Conservation (phyloP, 257 asterid species). For the Primulina eburnea region DNA sequence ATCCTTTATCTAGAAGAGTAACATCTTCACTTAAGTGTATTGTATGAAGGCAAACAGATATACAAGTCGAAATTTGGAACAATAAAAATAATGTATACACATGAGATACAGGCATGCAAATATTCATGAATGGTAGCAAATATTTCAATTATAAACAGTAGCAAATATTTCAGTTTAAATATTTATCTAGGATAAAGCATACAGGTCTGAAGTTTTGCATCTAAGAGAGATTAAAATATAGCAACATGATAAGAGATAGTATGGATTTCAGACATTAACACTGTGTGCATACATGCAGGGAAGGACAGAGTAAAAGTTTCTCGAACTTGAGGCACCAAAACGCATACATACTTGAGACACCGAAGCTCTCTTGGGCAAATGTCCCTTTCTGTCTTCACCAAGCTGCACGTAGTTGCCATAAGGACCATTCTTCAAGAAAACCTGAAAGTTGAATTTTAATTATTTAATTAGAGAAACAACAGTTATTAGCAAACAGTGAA, state of each 20-base stretch:
- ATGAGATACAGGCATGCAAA: too few relatives aligned
- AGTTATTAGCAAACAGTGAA: not conserved
- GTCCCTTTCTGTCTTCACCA: conserved; percentile 89
- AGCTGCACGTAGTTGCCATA: conserved; percentile 87
- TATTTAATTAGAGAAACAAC: conserved; percentile 19
- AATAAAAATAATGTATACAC: not conserved
- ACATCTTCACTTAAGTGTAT: conserved; percentile 16
- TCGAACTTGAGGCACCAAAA: conserved; percentile 22
- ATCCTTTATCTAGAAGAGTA: conserved; percentile 52
- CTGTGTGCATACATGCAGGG: not conserved
- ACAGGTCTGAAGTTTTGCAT: not conserved
- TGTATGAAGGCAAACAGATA: conserved; percentile 13
- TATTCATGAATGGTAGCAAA: too few relatives aligned
- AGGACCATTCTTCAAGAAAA: conserved; percentile 83
- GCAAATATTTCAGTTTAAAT: not conserved
- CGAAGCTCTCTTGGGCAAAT: conserved; percentile 76
- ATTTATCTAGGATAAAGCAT: not conserved
- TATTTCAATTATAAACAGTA: too few relatives aligned
- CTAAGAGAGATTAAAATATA: not conserved
- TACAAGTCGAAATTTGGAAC: not conserved
- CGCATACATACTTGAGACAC: conserved; percentile 49
- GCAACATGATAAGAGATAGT: not conserved
- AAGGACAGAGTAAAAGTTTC: not conserved
- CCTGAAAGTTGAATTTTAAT: conserved; percentile 30
- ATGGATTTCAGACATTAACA: not conserved